Percentiles rank a stretch among this genome's conserved stretches.
These are phyloP conservation scores for Spinacia oleracea DNA, from an alignment of 179 eudicot species.

Conservation along the genomic window DNA sequence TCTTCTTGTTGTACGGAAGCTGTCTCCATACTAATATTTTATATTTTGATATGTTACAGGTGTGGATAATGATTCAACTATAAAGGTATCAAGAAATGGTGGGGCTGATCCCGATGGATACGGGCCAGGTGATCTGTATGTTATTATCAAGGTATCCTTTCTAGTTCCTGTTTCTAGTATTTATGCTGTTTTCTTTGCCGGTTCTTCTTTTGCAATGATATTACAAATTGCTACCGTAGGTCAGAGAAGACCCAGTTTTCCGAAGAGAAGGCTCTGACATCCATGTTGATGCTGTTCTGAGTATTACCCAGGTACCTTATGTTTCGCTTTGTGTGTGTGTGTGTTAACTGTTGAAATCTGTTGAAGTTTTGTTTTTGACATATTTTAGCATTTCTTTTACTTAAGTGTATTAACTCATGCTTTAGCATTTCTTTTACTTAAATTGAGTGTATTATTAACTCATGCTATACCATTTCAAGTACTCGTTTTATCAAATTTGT, in stretches of 20 bases:
- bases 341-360: neutral
- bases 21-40: neutral
- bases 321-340: neutral
- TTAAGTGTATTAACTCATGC: too few species aligned
- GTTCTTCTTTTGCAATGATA: constrained; percentile 1
- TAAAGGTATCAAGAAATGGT: constrained; percentile 72
- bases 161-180: constrained; percentile 7
- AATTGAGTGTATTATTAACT: too few species aligned
- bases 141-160: constrained; percentile 61
- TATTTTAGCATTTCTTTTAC: too few species aligned
- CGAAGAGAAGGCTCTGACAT: constrained; percentile 88
- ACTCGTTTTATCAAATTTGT: too few species aligned
- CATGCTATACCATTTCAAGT: too few species aligned
- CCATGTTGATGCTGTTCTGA: constrained; percentile 81
- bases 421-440: too few species aligned
- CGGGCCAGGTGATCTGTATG: constrained; percentile 86
- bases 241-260: constrained; percentile 90
- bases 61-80: constrained; percentile 60
- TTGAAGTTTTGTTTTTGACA: neutral
- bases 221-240: constrained; percentile 39
- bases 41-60: constrained; percentile 47
- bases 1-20: neutral
- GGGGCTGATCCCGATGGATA: constrained; percentile 97
- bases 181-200: constrained; percentile 2
- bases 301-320: constrained; percentile 67